Base-by-base conservation (phyloP, 1,139 yeast genomes). In the Taphrina pruni region DNA sequence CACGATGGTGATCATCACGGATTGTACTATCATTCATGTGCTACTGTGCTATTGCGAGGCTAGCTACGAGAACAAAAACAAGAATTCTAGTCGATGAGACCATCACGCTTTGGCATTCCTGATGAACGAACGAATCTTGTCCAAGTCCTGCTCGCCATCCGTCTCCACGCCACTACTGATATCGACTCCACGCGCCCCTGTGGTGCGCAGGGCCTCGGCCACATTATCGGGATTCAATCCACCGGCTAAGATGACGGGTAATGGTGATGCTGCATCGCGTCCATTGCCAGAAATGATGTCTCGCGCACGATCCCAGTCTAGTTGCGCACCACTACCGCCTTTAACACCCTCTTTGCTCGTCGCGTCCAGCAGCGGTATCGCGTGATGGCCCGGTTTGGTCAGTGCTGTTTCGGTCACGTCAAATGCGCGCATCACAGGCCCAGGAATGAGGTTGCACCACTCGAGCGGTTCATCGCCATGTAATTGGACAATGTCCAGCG, bases 81-180 rank as follows among this genome's bases (percentile, higher is more conserved):
- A 26, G 32, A 2, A 26, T 2, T 26, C 4, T 4, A 26, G 2
- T 26, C 32, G 4, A 4, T 26, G 32, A 26, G 32, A 26, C 32
- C 32, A 26, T 26, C 12, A 50, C 4, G 36, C 43, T 51, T 77
- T 78, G 8, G 87, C 94, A 72, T 83, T 83, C 11, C 72, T 72
- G 9, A 93, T 81, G 78, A 92, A 93, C 20, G 73, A 71, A 69
- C 76, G 76, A 50, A 93, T 85, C 78, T 91, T 91, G 0, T 72
- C 77, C 65, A 81, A 74, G 76, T 91, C 96, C 78, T 93, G 94
- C 2, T 75, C 78, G 3, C 96, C 97, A 26, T 84, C 79, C 0
- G 90, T 86, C 74, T 91, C 99, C 0, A 93, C 97, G 0, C 99
- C 99, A 14, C 97, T 94, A 76, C 97, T 89, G 8, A 94, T 98